Evolutionary conservation across 108 stramenopile species (phyloP).

Genomic region (Phaeodactylum tricornutum): DNA sequence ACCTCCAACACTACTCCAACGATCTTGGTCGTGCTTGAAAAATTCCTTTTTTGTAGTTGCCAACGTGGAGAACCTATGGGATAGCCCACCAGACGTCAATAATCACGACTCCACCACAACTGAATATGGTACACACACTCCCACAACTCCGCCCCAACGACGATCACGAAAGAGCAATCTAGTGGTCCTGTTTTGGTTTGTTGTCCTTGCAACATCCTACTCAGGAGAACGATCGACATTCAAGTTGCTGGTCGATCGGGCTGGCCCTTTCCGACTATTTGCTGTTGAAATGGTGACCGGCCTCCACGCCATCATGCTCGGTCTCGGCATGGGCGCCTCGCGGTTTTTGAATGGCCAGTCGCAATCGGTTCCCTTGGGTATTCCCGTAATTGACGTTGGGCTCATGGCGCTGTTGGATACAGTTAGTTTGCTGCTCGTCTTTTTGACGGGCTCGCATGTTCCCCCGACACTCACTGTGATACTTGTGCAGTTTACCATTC

Average conservation of each 20-base stretch:
- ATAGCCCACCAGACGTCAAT: conserved; percentile 28
- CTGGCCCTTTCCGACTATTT: conserved; percentile 75
- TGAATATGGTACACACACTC: no score
- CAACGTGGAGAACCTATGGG: conserved; percentile 77
- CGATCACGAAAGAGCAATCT: conserved; percentile 34
- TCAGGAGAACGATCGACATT: conserved; percentile 69
- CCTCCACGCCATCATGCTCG: conserved; percentile 49
- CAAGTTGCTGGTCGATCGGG: conserved; percentile 67
- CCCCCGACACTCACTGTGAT: conserved; percentile 77
- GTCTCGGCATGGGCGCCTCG: neutral
- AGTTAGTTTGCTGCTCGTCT: conserved; percentile 54
- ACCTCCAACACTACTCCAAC: neutral
- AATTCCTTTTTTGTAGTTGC: conserved; percentile 30
- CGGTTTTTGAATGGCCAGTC: neutral
- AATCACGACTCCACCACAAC: no score
- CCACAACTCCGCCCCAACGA: conserved; percentile 8
- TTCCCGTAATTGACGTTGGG: conserved; percentile 66
- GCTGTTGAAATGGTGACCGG: conserved; percentile 55
- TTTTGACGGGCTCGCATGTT: conserved; percentile 67
- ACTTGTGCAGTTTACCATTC: conserved; percentile 66
- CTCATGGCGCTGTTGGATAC: conserved; percentile 81
- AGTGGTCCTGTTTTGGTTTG: conserved; percentile 70
- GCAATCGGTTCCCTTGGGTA: conserved; percentile 22
- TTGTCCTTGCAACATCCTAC: conserved; percentile 52
- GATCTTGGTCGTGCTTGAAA: conserved; percentile 11